phyloP scores from a whole-genome alignment of 306 rosid species.

The Dryas octopetala region DNA sequence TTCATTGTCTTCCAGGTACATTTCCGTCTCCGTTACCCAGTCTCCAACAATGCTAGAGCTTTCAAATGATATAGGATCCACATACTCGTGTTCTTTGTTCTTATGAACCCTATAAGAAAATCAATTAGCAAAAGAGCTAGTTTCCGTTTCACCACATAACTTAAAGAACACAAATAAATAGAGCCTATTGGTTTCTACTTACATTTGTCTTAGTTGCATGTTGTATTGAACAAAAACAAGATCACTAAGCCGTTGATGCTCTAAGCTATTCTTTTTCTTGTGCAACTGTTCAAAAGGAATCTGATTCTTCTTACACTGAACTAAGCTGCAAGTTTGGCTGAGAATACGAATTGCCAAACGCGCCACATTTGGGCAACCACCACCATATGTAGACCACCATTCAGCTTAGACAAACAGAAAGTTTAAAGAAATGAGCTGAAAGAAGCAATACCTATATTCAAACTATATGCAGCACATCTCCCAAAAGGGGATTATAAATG shows the following conservation, averaged over 20 bases:
- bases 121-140: slow-evolving; percentile 6
- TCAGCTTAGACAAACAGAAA: slow-evolving; percentile 44
- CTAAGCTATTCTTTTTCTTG: slow-evolving; percentile 56
- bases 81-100: slow-evolving; percentile 47
- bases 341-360: slow-evolving; percentile 61
- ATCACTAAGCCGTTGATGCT: slow-evolving; percentile 65
- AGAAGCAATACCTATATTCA: neutral
- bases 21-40: slow-evolving; percentile 51
- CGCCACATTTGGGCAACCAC: slow-evolving; percentile 68
- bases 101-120: slow-evolving; percentile 40
- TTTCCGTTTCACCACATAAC: neutral
- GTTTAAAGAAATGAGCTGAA: neutral
- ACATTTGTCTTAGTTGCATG: slow-evolving; percentile 35
- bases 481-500: neutral
- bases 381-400: slow-evolving; percentile 89
- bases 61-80: slow-evolving; percentile 57
- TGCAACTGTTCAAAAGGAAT: slow-evolving; percentile 48
- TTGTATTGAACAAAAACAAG: slow-evolving; percentile 59
- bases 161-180: neutral
- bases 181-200: slow-evolving; percentile 15
- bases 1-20: slow-evolving; percentile 41
- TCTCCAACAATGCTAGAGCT: slow-evolving; percentile 41
- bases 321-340: slow-evolving; percentile 65
- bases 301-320: slow-evolving; percentile 46
- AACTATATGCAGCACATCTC: slow-evolving; percentile 3